Evolutionary conservation across 2,329 filamentous ascomycete genomes (phyloP).

Genomic region (Colletotrichum tropicale): DNA sequence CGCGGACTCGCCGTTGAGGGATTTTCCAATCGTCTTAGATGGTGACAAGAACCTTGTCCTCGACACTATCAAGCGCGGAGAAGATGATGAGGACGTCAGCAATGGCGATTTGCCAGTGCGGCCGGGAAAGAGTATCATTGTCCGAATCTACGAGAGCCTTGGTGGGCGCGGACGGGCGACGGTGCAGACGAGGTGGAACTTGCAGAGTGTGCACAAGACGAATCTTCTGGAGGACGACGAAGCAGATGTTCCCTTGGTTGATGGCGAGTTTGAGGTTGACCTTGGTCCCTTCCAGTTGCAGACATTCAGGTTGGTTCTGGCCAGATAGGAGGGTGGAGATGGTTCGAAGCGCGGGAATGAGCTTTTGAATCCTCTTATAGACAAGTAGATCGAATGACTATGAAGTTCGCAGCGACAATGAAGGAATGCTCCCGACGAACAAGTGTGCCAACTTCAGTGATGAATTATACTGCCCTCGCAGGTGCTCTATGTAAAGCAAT

Average conservation of each 20-base stretch:
- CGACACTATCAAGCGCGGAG: conserved; percentile 68
- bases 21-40: conserved; percentile 50
- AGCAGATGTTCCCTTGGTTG: conserved; percentile 47
- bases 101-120: neutral
- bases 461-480: neutral
- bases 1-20: neutral
- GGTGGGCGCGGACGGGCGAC: conserved; percentile 64
- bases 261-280: conserved; percentile 42
- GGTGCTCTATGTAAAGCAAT: neutral
- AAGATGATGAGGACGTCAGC: conserved; percentile 48
- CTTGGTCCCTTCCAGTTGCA: conserved; percentile 65
- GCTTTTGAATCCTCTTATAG: too few species aligned
- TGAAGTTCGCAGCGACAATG: neutral
- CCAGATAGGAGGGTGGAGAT: neutral
- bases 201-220: conserved; percentile 65
- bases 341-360: neutral
- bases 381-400: neutral
- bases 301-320: conserved; percentile 53
- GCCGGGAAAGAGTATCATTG: conserved; percentile 52
- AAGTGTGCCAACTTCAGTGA: neutral
- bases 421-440: neutral
- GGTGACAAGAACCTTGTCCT: conserved; percentile 58
- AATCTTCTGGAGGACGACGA: conserved; percentile 71
- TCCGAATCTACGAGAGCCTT: conserved; percentile 68
- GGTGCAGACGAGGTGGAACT: conserved; percentile 50